These are phyloP conservation scores for Schwanniomyces occidentalis DNA, from an alignment of 805 yeast species.

Conservation along the genomic window DNA sequence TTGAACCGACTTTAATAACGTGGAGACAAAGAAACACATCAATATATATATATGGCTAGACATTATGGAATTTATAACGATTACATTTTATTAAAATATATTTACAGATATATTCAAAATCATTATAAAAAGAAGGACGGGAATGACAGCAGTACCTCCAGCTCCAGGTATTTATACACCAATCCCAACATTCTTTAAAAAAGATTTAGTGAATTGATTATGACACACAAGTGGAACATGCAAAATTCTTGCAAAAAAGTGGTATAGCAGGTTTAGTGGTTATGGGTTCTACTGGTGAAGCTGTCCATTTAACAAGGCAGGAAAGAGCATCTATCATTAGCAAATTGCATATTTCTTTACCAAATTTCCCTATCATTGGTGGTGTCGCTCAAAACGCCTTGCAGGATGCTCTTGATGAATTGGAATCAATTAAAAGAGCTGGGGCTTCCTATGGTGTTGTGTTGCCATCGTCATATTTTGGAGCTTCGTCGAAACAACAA, in stretches of 20 bases:
- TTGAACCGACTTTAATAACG: no score
- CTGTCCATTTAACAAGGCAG: slow-evolving; percentile 46
- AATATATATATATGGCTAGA: no score
- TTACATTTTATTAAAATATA: no score
- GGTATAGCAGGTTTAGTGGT: slow-evolving; percentile 52
- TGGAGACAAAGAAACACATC: no score
- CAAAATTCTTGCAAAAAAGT: slow-evolving; percentile 38
- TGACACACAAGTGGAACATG: slow-evolving; percentile 47
- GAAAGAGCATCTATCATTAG: slow-evolving; percentile 42
- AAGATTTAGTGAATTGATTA: slow-evolving; percentile 41
- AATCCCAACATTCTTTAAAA: slow-evolving; percentile 53
- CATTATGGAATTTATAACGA: no score
- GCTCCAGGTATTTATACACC: slow-evolving; percentile 52
- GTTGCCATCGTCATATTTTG: slow-evolving; percentile 51
- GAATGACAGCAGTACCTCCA: slow-evolving; percentile 2
- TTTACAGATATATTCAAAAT: no score
- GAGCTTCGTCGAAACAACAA: slow-evolving; percentile 43
- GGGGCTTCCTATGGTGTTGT: slow-evolving; percentile 43
- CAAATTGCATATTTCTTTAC: slow-evolving; percentile 35
- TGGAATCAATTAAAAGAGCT: slow-evolving; percentile 31
- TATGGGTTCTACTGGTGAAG: slow-evolving; percentile 59
- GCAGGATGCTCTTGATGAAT: slow-evolving; percentile 45
- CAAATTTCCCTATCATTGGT: slow-evolving; percentile 44
- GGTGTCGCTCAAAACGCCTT: slow-evolving; percentile 51
- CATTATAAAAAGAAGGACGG: no score